Base-by-base conservation (phyloP, 2,329 filamentous ascomycete species). In the Fusarium sp. region DNA sequence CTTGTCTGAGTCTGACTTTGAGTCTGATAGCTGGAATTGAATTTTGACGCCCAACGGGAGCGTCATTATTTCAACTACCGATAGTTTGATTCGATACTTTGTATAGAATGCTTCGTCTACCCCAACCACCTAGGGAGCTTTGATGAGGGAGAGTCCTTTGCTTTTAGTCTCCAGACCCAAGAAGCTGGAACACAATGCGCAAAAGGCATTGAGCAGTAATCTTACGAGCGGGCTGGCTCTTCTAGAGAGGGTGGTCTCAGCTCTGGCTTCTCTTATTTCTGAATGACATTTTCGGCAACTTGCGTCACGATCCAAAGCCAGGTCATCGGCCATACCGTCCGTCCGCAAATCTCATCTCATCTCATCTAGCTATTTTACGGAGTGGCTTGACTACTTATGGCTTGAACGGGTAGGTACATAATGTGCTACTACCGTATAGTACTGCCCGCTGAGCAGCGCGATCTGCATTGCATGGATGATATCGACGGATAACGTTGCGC, bases 161-260 rank as follows among this genome's bases (percentile, higher is more conserved):
- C 34, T 42, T 28, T 12, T 26, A 52, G 41, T 46, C 53, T 57
- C 28, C n/a, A 34, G 28, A 41, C 44, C 41, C 37, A 12, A 25
- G 23, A 26, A 34, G 14, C 13, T 26, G 41, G 26, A 54, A 31
- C n/a, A 44, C 28, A 48, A 39, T 48, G 23, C 52, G 57, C 44
- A 37, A 37, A n/a, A 65, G 69, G 73, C 71, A 75, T 74, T 75
- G 70, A 75, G 58, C 63, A 73, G 68, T 67, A 74, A 75, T 75
- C 64, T 75, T 62, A 72, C 48, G 51, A 69, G 70, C 69, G 70
- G 65, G 60, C 71, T 69, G 41, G 21, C 58, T 56, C 45, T 57
- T 39, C 39, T 39, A 30, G 45, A 53, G 62, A 51, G 37, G 58
- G 59, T 67, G 67, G 72, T 72, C 74, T 70, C 65, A 72, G 72